Percentiles rank a stretch among this genome's conserved stretches.
These are phyloP conservation scores for Pseudocohnilembus persalinus DNA, from an alignment of 169 alveolate genomes.

Conservation along the genomic window DNA sequence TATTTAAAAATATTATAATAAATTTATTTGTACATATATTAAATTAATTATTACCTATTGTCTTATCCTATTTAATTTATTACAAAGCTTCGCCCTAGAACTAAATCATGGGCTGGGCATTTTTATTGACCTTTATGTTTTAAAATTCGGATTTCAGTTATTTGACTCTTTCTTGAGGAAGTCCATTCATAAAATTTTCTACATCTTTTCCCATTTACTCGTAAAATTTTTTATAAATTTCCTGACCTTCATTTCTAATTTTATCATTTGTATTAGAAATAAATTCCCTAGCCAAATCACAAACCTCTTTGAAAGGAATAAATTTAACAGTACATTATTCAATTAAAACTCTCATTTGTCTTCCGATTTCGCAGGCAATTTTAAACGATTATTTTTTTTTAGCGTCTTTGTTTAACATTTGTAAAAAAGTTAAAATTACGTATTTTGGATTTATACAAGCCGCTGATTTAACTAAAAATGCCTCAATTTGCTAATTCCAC, in stretches of 20 bases:
- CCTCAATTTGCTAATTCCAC: constrained; percentile 25
- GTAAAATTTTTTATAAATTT: constrained; percentile 28
- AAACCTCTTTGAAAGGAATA: constrained; percentile 20
- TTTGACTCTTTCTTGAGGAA: constrained; percentile 20
- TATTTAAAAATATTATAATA: too few species aligned
- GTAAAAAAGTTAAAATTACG: constrained; percentile 9
- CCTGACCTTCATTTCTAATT: constrained; percentile 28
- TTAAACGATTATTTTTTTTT: constrained; percentile 14
- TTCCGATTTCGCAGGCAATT: constrained; percentile 25
- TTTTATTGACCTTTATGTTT: constrained; percentile 22
- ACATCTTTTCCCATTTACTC: constrained; percentile 35
- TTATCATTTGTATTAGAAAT: constrained; percentile 24
- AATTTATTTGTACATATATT: too few species aligned
- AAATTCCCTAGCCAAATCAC: constrained; percentile 35
- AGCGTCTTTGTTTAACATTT: neutral
- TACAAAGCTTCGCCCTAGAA: constrained; percentile 37
- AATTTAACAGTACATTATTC: constrained; percentile 26
- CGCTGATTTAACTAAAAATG: constrained; percentile 27
- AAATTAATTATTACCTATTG: constrained; percentile 10
- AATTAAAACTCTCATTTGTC: constrained; percentile 8
- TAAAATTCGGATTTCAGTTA: constrained; percentile 21
- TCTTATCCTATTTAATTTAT: neutral
- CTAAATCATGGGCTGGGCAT: constrained; percentile 11
- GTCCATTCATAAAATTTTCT: constrained; percentile 7
- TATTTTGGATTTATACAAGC: constrained; percentile 34